Conservation (phyloP, 1,284 basidiomycete genomes). For the Puccinia hordei region DNA sequence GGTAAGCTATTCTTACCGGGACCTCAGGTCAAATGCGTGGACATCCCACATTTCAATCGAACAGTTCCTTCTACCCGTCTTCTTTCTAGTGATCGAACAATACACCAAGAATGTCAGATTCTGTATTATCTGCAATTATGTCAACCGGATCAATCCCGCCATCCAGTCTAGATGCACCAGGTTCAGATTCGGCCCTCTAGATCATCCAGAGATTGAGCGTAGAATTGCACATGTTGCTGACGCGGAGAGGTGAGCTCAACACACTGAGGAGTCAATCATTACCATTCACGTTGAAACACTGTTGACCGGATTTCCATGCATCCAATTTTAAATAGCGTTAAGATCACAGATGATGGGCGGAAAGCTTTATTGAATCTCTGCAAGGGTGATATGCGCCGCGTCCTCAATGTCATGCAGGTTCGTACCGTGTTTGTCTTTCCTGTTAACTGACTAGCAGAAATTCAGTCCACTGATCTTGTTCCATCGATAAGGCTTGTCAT, state of each 20-base stretch:
- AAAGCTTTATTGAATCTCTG: slow-evolving; percentile 87
- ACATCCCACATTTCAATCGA: not conserved
- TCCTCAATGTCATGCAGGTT: slow-evolving; percentile 86
- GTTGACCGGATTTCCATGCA: not conserved
- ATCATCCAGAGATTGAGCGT: slow-evolving; percentile 80
- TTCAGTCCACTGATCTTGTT: not conserved
- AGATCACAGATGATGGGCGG: slow-evolving; percentile 81
- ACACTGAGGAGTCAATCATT: not conserved
- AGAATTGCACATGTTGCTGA: slow-evolving; percentile 78
- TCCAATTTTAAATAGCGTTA: slow-evolving; percentile 68
- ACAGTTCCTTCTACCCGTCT: not conserved
- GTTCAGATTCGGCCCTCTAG: slow-evolving; percentile 92
- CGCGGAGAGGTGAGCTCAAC: slow-evolving; percentile 71
- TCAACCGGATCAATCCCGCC: slow-evolving; percentile 98
- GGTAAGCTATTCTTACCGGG: slow-evolving; percentile 58
- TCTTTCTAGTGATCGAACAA: slow-evolving; percentile 82
- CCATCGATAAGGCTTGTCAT: slow-evolving; percentile 72
- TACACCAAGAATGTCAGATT: slow-evolving; percentile 98
- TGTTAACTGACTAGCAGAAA: not conserved
- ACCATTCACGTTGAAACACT: not conserved
- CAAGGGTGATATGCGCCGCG: slow-evolving; percentile 95
- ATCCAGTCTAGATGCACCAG: slow-evolving; percentile 98
- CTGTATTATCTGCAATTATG: slow-evolving; percentile 99
- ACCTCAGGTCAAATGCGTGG: not conserved
- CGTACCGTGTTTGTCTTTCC: slow-evolving; percentile 26